These are phyloP conservation scores for Rhododendron williamsianum DNA, from an alignment of 148 eudicot species.

Conservation along the genomic window DNA sequence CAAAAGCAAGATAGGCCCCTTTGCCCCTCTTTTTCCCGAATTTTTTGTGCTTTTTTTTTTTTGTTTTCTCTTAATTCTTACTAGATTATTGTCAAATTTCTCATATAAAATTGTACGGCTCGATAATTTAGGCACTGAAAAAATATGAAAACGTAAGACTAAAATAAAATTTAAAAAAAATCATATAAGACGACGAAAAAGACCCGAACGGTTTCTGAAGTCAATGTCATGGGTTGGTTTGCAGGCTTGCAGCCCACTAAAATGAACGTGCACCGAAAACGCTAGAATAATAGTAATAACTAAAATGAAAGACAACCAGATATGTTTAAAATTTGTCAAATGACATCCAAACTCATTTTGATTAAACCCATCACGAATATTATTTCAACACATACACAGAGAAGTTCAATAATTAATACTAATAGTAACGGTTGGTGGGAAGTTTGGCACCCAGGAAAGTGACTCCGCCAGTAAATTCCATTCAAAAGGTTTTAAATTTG, in stretches of 20 bases:
- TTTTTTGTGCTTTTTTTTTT: neutral
- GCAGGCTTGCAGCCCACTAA: neutral
- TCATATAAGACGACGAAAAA: no score
- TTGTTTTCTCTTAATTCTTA: no score
- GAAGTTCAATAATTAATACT: neutral
- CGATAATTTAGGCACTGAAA: neutral
- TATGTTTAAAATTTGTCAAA: neutral
- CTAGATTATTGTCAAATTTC: no score
- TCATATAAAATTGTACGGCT: neutral
- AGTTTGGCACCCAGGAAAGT: slow-evolving; percentile 3
- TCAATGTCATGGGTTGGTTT: neutral
- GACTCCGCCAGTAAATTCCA: neutral
- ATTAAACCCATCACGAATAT: neutral
- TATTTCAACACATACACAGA: neutral
- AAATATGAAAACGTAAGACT: no score
- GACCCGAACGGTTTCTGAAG: neutral
- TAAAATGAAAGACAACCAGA: neutral
- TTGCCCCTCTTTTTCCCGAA: neutral
- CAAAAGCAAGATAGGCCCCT: neutral
- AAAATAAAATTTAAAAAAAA: no score
- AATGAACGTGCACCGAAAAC: neutral
- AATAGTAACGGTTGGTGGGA: neutral
- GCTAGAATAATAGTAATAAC: neutral
- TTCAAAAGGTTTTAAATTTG: neutral
- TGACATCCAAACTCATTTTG: neutral